Conservation (phyloP, 345 rosid genomes). For the Gossypium longicalyx region DNA sequence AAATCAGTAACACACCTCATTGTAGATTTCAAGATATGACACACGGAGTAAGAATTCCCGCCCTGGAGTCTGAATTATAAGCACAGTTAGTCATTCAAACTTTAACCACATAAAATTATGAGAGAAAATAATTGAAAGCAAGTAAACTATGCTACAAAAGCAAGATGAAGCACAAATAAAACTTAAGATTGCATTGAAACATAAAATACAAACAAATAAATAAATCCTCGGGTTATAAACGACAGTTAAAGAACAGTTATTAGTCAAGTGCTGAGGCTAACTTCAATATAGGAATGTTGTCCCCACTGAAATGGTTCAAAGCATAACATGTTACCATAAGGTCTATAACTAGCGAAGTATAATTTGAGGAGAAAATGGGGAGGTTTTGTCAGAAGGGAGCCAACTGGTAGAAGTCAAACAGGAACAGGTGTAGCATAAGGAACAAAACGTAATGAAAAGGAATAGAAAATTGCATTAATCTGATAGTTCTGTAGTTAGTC, state of each 20-base stretch:
- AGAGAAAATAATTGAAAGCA: background rate
- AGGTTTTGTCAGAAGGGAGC: background rate
- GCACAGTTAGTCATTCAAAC: constrained; percentile 20
- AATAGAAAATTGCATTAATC: constrained; percentile 7
- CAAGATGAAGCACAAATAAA: background rate
- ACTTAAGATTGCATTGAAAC: background rate
- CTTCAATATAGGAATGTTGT: background rate
- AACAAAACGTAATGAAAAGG: background rate
- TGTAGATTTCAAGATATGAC: constrained; percentile 97
- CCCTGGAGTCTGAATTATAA: constrained; percentile 83
- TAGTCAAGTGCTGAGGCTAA: background rate
- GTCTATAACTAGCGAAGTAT: background rate
- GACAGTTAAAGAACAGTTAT: background rate
- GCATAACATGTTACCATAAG: constrained; percentile 1
- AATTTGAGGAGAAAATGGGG: background rate
- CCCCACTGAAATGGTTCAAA: background rate
- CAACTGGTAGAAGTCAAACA: background rate
- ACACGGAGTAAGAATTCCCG: constrained; percentile 96
- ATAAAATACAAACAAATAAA: background rate
- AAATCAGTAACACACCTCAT: constrained; percentile 59
- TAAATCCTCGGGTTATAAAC: background rate
- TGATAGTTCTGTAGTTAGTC: background rate
- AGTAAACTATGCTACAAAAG: constrained; percentile 4
- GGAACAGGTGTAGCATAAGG: background rate
- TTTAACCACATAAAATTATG: background rate